Conservation (phyloP, 495 filamentous ascomycete species). For the Annulohypoxylon stygium region DNA sequence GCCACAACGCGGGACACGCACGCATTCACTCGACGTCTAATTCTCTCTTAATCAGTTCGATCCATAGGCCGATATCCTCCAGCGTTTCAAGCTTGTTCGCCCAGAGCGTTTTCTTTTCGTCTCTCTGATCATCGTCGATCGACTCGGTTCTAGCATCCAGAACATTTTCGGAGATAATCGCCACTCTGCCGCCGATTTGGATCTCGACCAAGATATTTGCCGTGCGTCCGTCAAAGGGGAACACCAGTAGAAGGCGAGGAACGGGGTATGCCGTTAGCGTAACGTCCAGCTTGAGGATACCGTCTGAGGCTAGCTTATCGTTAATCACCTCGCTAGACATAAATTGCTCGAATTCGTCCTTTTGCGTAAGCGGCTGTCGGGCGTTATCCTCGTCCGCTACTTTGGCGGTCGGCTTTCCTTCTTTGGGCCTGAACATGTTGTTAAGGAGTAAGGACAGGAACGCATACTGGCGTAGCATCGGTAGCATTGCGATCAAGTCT, state of each 20-base stretch:
- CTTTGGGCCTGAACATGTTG: constrained; percentile 65
- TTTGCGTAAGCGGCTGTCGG: constrained; percentile 41
- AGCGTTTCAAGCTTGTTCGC: constrained; percentile 43
- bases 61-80: constrained; percentile 49
- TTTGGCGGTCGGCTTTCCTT: constrained; percentile 31
- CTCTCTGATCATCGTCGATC: constrained; percentile 17
- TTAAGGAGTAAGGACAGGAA: constrained; percentile 73
- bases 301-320: not conserved
- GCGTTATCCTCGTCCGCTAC: constrained; percentile 25
- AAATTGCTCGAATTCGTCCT: constrained; percentile 53
- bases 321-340: constrained; percentile 33
- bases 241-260: constrained; percentile 63
- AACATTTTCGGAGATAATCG: constrained; percentile 59
- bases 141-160: constrained; percentile 30
- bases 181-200: constrained; percentile 70
- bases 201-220: constrained; percentile 69
- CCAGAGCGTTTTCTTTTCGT: constrained; percentile 26
- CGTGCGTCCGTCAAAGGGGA: constrained; percentile 59
- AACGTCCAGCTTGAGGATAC: constrained; percentile 61
- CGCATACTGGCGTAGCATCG: constrained; percentile 80
- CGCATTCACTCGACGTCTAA: constrained; percentile 37
- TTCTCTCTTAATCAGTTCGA: constrained; percentile 42
- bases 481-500: constrained; percentile 83
- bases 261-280: constrained; percentile 60
- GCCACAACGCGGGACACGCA: too few species aligned